phyloP scores from a whole-genome alignment of 495 filamentous ascomycete species.

The Penicillium ochrochloron region DNA sequence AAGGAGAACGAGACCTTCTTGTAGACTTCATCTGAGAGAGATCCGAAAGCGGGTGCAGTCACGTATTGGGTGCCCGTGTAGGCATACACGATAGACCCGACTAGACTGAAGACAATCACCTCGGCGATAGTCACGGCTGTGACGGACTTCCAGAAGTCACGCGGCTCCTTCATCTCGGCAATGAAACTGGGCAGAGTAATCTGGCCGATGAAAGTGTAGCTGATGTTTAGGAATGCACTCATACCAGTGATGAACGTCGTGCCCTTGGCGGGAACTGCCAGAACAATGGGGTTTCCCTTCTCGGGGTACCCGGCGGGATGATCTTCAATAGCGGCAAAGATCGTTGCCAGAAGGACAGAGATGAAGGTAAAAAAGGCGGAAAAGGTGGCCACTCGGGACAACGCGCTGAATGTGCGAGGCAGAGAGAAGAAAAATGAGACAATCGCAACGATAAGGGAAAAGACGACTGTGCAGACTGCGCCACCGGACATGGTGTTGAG shows the following conservation, averaged over 20 bases:
- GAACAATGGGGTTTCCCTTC: constrained; percentile 64
- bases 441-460: constrained; percentile 68
- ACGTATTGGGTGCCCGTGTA: constrained; percentile 87
- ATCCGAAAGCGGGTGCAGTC: constrained; percentile 79
- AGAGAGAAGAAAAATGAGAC: constrained; percentile 77
- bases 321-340: constrained; percentile 73
- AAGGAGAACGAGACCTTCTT: constrained; percentile 88
- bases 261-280: constrained; percentile 65
- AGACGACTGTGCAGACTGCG: constrained; percentile 71
- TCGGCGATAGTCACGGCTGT: constrained; percentile 87
- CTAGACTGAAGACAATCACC: constrained; percentile 77
- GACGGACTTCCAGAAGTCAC: constrained; percentile 86
- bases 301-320: constrained; percentile 66
- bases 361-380: constrained; percentile 86
- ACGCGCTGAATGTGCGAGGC: constrained; percentile 76
- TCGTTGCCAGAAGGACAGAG: constrained; percentile 77
- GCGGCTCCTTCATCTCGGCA: constrained; percentile 85
- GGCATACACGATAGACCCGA: constrained; percentile 75
- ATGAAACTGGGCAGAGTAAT: constrained; percentile 92
- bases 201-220: constrained; percentile 91
- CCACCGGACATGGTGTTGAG: constrained; percentile 79
- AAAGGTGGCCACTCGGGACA: constrained; percentile 74
- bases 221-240: constrained; percentile 86
- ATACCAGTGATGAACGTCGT: constrained; percentile 80
- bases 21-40: constrained; percentile 68